Evolutionary conservation across 441 rosid genomes (phyloP).

Genomic region (Pelargonium australe): DNA sequence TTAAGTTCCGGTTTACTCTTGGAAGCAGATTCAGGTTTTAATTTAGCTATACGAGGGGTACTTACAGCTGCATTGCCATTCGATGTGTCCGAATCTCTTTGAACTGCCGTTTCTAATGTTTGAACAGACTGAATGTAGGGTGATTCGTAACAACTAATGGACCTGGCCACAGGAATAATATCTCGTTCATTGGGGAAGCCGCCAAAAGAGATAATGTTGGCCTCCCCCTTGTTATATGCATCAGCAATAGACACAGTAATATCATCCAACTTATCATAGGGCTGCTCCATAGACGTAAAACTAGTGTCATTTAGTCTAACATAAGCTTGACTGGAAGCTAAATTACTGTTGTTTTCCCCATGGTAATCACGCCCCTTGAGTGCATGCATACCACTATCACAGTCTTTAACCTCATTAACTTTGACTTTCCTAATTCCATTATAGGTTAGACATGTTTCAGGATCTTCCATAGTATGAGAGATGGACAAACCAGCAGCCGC

Average conservation of each 20-base stretch:
- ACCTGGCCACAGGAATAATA: slow-evolving; percentile 36
- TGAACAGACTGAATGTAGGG: slow-evolving; percentile 37
- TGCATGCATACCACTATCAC: slow-evolving; percentile 33
- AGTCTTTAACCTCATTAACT: slow-evolving; percentile 52
- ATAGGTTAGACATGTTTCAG: slow-evolving; percentile 37
- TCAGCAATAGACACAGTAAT: slow-evolving; percentile 34
- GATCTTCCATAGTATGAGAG: slow-evolving; percentile 44
- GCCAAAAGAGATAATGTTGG: slow-evolving; percentile 44
- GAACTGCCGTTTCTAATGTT: slow-evolving; percentile 30
- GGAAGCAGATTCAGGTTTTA: slow-evolving; percentile 40
- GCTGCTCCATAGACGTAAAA: slow-evolving; percentile 35
- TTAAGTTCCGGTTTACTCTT: slow-evolving; percentile 45
- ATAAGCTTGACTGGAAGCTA: slow-evolving; percentile 1
- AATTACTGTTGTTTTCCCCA: slow-evolving; percentile 32
- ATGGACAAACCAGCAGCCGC: slow-evolving; percentile 46
- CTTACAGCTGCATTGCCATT: slow-evolving; percentile 24
- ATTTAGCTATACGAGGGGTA: slow-evolving; percentile 32
- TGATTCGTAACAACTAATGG: slow-evolving; percentile 41
- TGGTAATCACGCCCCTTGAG: slow-evolving; percentile 33
- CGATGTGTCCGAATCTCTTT: slow-evolving; percentile 31
- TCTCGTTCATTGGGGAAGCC: slow-evolving; percentile 46
- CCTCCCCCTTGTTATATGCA: slow-evolving; percentile 28
- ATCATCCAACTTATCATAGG: slow-evolving; percentile 32
- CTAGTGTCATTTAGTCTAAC: slow-evolving; percentile 16
- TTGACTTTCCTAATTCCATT: slow-evolving; percentile 52